These are phyloP conservation scores for Rhodotorula taiwanensis DNA, from an alignment of 768 basidiomycete genomes.

Conservation along the genomic window DNA sequence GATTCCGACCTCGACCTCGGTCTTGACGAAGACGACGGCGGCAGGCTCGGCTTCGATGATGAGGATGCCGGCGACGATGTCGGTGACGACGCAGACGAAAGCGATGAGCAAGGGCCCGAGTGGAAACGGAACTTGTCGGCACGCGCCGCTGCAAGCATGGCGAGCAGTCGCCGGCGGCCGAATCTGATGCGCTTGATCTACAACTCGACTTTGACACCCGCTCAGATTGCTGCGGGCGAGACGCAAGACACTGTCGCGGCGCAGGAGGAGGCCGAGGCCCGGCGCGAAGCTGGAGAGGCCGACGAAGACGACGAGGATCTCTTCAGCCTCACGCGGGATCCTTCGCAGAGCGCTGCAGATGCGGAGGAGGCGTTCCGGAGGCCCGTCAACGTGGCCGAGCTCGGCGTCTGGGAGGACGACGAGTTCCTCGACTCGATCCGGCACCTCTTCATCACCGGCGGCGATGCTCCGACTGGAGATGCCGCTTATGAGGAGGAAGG, in stretches of 20 bases:
- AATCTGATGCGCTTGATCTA: constrained; percentile 87
- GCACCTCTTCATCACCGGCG: constrained; percentile 80
- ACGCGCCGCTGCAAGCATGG: constrained; percentile 51
- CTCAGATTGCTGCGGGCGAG: constrained; percentile 56
- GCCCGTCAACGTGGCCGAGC: constrained; percentile 49
- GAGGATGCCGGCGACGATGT: constrained; percentile 46
- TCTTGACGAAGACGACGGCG: constrained; percentile 42
- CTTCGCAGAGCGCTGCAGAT: constrained; percentile 12
- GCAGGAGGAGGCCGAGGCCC: constrained; percentile 34
- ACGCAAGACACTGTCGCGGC: constrained; percentile 33
- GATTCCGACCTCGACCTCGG: constrained; percentile 42
- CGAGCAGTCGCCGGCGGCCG: constrained; percentile 50
- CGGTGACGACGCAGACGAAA: constrained; percentile 50
- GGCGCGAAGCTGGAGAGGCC: constrained; percentile 20
- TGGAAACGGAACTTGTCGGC: constrained; percentile 68
- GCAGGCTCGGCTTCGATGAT: constrained; percentile 49
- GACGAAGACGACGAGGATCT: constrained; percentile 47
- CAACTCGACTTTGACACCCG: constrained; percentile 59
- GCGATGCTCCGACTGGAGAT: constrained; percentile 43
- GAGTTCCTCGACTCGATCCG: constrained; percentile 78
- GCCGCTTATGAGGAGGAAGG: constrained; percentile 48
- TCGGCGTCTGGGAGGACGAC: constrained; percentile 77
- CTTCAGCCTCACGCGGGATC: constrained; percentile 52
- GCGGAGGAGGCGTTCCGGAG: constrained; percentile 37
- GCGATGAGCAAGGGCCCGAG: constrained; percentile 52